Conservation (phyloP, 1,139 yeast species). For the Trichomonascaceae sp. region DNA sequence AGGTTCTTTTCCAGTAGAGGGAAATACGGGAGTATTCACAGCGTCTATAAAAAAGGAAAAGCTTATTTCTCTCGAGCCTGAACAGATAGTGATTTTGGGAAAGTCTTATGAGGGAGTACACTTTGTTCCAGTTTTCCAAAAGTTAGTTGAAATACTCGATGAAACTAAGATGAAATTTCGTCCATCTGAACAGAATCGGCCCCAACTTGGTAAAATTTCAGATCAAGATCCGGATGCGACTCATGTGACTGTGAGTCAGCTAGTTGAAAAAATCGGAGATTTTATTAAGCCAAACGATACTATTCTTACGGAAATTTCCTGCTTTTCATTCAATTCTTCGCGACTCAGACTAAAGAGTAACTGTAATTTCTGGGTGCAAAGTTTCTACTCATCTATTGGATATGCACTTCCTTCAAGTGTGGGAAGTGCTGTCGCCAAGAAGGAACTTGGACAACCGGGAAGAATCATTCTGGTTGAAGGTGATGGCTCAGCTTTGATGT, state of each 20-base stretch:
- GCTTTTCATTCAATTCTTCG: constrained; percentile 66
- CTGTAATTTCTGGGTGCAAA: constrained; percentile 49
- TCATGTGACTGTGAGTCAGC: constrained; percentile 34
- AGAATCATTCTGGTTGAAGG: constrained; percentile 72
- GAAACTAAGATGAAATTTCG: constrained; percentile 27
- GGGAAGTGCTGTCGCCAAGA: constrained; percentile 67
- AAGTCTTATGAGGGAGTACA: constrained; percentile 36
- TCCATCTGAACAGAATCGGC: constrained; percentile 18
- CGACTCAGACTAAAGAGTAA: constrained; percentile 32
- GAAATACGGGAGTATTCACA: constrained; percentile 40
- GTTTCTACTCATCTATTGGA: constrained; percentile 78
- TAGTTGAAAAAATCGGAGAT: constrained; percentile 27
- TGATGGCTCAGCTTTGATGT: constrained; percentile 91
- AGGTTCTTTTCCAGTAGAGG: constrained; percentile 39
- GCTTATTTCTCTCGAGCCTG: constrained; percentile 37
- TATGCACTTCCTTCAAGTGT: constrained; percentile 79
- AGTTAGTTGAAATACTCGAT: constrained; percentile 35
- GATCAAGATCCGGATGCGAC: constrained; percentile 19
- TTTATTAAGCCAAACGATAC: constrained; percentile 56
- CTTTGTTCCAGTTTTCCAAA: constrained; percentile 43
- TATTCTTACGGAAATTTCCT: constrained; percentile 69
- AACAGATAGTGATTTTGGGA: constrained; percentile 43
- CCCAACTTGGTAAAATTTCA: constrained; percentile 12
- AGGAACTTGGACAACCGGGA: constrained; percentile 42
- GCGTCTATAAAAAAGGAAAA: constrained; percentile 34